A percentile compares a stretch with the other conserved stretches of the same genome.
phyloP scores from a whole-genome alignment of 1,139 yeast genomes.

The Taiozyma sp. region DNA sequence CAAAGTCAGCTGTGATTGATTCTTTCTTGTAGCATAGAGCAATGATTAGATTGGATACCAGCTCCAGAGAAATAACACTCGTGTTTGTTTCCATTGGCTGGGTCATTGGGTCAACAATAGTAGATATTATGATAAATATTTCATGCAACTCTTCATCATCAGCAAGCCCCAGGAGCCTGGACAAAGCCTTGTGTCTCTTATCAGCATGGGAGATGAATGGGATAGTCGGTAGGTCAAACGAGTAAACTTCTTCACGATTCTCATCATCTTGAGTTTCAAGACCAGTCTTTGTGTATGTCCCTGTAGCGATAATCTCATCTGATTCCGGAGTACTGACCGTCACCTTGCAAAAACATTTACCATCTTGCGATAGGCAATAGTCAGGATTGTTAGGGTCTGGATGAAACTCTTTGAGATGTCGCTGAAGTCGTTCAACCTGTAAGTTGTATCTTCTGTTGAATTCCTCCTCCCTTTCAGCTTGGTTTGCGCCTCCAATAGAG shows the following conservation, averaged over 20 bases:
- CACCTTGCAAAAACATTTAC: background rate
- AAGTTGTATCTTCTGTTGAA: background rate
- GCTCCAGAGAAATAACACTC: constrained; percentile 46
- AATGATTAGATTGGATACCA: constrained; percentile 45
- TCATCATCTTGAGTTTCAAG: constrained; percentile 3
- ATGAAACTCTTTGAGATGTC: constrained; percentile 6
- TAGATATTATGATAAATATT: constrained; percentile 29
- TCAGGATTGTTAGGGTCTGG: constrained; percentile 8
- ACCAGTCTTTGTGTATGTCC: background rate
- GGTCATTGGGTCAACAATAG: constrained; percentile 59
- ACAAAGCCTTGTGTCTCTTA: constrained; percentile 25
- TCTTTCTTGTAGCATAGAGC: constrained; percentile 21
- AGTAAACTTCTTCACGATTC: constrained; percentile 21
- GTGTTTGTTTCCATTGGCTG: constrained; percentile 62
- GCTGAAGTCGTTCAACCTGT: constrained; percentile 1
- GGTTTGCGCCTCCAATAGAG: background rate
- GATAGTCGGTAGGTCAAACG: constrained; percentile 25
- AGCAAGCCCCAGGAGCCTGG: constrained; percentile 18
- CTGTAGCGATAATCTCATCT: background rate
- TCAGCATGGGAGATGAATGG: constrained; percentile 25
- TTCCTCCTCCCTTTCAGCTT: background rate
- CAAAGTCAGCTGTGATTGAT: constrained; percentile 28
- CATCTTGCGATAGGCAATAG: constrained; percentile 2
- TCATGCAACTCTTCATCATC: constrained; percentile 5
- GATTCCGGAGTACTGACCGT: background rate